Conservation (phyloP, 179 eudicot genomes). For the Drosera spatulata region DNA sequence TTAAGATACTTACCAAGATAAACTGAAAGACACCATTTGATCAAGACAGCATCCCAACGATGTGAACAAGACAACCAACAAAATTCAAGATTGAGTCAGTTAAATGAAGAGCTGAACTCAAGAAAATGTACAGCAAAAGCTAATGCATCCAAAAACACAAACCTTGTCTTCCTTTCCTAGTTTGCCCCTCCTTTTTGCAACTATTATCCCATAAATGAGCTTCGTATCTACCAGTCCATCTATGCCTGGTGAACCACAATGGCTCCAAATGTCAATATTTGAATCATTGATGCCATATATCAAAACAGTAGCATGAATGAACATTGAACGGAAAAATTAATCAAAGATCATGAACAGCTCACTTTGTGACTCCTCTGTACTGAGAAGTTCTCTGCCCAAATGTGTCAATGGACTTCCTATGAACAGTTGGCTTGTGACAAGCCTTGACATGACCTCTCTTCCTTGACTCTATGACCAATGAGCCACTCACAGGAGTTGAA, state of each 20-base stretch:
- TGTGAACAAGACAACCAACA: slow-evolving; percentile 7
- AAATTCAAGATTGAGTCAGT: background rate
- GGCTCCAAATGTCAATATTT: background rate
- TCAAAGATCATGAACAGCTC: background rate
- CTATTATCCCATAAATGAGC: slow-evolving; percentile 18
- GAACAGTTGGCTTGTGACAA: slow-evolving; percentile 36
- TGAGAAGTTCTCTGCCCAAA: slow-evolving; percentile 84
- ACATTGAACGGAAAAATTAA: background rate
- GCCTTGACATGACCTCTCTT: slow-evolving; percentile 39
- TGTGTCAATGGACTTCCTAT: slow-evolving; percentile 66
- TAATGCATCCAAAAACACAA: slow-evolving; percentile 1
- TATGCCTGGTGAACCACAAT: slow-evolving; percentile 6
- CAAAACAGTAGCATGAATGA: background rate
- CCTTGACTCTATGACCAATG: slow-evolving; percentile 20
- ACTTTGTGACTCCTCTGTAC: slow-evolving; percentile 76
- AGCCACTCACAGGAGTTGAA: slow-evolving; percentile 19
- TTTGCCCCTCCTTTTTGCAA: slow-evolving; percentile 13
- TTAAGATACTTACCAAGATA: slow-evolving; percentile 44
- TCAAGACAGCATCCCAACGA: slow-evolving; percentile 10
- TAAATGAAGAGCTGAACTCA: background rate
- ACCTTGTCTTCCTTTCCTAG: slow-evolving; percentile 17
- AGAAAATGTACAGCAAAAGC: background rate
- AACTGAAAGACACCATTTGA: slow-evolving; percentile 19
- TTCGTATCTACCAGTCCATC: slow-evolving; percentile 18
- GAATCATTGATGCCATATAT: no score